These are phyloP conservation scores for Emergomyces orientalis DNA, from an alignment of 2,329 filamentous ascomycete genomes.

Conservation along the genomic window DNA sequence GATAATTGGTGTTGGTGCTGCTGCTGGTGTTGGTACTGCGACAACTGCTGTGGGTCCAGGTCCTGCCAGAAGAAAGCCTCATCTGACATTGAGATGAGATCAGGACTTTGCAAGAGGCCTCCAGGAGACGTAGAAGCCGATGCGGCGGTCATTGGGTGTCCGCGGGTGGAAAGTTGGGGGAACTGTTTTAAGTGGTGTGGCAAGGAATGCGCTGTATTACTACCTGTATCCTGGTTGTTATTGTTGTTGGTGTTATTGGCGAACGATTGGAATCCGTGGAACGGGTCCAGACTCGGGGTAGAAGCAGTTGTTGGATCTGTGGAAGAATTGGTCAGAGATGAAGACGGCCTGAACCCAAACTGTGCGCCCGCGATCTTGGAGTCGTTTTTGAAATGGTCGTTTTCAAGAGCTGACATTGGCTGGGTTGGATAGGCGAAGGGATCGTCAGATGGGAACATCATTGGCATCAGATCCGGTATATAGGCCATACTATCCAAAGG, in stretches of 20 bases:
- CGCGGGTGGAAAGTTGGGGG: not conserved
- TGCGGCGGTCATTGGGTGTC: not conserved
- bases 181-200: conserved; percentile 2
- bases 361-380: conserved; percentile 8
- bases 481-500: conserved; percentile 26
- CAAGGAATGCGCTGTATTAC: not conserved
- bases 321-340: not conserved
- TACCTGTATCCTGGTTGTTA: not conserved
- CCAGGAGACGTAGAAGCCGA: not conserved
- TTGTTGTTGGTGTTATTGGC: not conserved
- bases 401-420: conserved; percentile 39
- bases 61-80: conserved; percentile 3
- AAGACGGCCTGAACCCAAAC: conserved; percentile 10
- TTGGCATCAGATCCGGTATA: conserved; percentile 41
- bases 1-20: not conserved
- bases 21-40: not conserved
- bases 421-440: conserved; percentile 44
- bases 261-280: conserved; percentile 2
- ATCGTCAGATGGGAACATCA: conserved; percentile 44
- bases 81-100: conserved; percentile 1
- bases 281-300: not conserved
- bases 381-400: conserved; percentile 31
- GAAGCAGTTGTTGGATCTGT: conserved; percentile 1
- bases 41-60: not conserved
- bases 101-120: not conserved